Conservation (phyloP, 805 yeast genomes). For the Cephaloascus albidus region DNA sequence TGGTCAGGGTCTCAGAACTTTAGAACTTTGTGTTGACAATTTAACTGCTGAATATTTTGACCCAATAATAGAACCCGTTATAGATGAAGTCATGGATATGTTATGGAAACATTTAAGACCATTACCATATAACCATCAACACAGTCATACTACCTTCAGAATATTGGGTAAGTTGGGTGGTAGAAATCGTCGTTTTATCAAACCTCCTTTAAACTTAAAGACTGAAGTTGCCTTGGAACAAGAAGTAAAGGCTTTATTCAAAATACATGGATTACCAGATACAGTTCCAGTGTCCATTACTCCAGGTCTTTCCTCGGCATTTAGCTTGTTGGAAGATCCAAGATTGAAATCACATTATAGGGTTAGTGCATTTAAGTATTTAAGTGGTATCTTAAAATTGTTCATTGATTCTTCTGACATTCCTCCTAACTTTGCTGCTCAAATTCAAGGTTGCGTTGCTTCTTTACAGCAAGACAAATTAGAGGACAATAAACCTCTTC, state of each 20-base stretch:
- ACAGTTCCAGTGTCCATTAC: constrained; percentile 68
- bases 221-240: constrained; percentile 50
- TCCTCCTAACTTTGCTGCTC: constrained; percentile 31
- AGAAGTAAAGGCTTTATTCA: constrained; percentile 59
- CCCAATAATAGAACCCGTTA: constrained; percentile 93
- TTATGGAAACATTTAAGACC: constrained; percentile 88
- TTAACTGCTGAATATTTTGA: constrained; percentile 94
- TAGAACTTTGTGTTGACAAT: constrained; percentile 93
- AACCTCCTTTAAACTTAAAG: constrained; percentile 61
- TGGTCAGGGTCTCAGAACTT: constrained; percentile 87
- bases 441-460: constrained; percentile 15
- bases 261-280: constrained; percentile 56
- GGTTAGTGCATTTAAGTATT: constrained; percentile 66
- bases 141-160: constrained; percentile 88
- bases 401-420: constrained; percentile 50
- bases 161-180: constrained; percentile 96
- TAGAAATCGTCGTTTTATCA: constrained; percentile 78
- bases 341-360: constrained; percentile 57
- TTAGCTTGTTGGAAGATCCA: constrained; percentile 64
- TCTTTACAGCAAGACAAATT: constrained; percentile 17
- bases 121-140: constrained; percentile 89
- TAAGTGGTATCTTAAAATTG: constrained; percentile 56
- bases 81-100: constrained; percentile 89
- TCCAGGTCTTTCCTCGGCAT: constrained; percentile 74
- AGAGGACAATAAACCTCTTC: constrained; percentile 21